Percentiles rank a stretch among this genome's conserved stretches.
Conservation (phyloP, 495 filamentous ascomycete species). For the Penicillium samsonianum region DNA sequence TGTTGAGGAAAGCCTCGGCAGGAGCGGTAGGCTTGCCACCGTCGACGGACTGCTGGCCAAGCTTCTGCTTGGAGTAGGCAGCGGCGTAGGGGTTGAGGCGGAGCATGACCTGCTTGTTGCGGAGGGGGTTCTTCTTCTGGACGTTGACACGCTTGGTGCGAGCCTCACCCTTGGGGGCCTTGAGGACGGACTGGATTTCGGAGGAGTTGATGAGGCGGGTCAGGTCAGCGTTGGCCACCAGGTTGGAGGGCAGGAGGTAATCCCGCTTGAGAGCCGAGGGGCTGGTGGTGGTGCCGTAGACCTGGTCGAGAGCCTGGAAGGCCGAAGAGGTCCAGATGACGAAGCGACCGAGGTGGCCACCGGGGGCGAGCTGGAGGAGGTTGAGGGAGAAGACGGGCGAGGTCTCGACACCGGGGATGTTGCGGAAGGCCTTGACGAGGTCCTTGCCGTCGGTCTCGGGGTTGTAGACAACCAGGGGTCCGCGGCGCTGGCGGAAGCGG, state of each 20-base stretch:
- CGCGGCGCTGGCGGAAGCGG: slow-evolving; percentile 94
- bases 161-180: slow-evolving; percentile 83
- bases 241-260: slow-evolving; percentile 88
- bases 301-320: slow-evolving; percentile 90
- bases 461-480: slow-evolving; percentile 95
- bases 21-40: slow-evolving; percentile 53
- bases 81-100: slow-evolving; percentile 96
- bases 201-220: slow-evolving; percentile 97
- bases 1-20: slow-evolving; percentile 51
- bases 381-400: slow-evolving; percentile 92
- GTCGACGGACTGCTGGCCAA: slow-evolving; percentile 64
- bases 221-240: slow-evolving; percentile 89
- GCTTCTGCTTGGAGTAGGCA: slow-evolving; percentile 78
- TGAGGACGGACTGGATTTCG: slow-evolving; percentile 93
- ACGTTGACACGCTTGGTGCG: slow-evolving; percentile 85
- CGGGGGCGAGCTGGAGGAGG: slow-evolving; percentile 97
- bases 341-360: slow-evolving; percentile 98
- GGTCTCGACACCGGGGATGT: slow-evolving; percentile 98
- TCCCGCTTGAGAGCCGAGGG: slow-evolving; percentile 93
- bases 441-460: slow-evolving; percentile 90
- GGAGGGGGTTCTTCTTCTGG: slow-evolving; percentile 99
- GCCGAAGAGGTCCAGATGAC: slow-evolving; percentile 97
- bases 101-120: slow-evolving; percentile 96
- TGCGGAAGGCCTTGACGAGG: slow-evolving; percentile 90
- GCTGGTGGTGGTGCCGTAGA: slow-evolving; percentile 89